Conservation (phyloP, 805 yeast species). For the Isabelozyma pseudorhagii region DNA sequence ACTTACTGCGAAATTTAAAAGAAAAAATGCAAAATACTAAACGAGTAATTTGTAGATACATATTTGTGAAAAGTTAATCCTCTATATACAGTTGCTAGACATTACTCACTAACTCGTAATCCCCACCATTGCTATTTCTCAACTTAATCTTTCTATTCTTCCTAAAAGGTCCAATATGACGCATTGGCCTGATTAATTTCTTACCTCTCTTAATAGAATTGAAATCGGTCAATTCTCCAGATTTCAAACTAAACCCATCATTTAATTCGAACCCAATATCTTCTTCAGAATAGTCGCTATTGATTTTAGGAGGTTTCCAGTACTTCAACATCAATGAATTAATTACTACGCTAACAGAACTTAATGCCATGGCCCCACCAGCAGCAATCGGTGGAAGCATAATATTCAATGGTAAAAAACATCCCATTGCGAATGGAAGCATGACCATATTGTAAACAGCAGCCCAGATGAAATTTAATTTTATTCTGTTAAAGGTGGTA, state of each 20-base stretch:
- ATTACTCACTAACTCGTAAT: not conserved
- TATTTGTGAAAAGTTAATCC: too few species aligned
- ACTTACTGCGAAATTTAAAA: not conserved
- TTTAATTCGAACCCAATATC: constrained; percentile 19
- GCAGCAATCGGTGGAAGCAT: constrained; percentile 86
- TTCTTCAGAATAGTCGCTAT: constrained; percentile 6
- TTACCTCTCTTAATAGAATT: constrained; percentile 9
- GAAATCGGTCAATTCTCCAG: constrained; percentile 22
- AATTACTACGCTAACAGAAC: constrained; percentile 84
- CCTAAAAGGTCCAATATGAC: not conserved
- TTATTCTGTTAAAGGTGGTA: constrained; percentile 69
- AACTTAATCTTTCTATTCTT: not conserved
- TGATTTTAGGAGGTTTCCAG: constrained; percentile 46
- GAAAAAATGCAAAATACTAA: too few species aligned
- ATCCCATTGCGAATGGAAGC: constrained; percentile 94
- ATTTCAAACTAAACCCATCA: constrained; percentile 21
- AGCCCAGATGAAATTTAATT: constrained; percentile 85
- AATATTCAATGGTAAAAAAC: constrained; percentile 72
- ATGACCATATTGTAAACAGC: constrained; percentile 76
- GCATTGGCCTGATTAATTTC: not conserved
- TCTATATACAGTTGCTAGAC: too few species aligned
- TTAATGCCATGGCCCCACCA: constrained; percentile 88
- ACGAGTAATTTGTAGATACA: too few species aligned
- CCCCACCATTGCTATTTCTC: not conserved
- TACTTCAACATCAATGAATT: constrained; percentile 70